Base-by-base conservation (phyloP, 1,139 yeast genomes). In the Candida anutae region DNA sequence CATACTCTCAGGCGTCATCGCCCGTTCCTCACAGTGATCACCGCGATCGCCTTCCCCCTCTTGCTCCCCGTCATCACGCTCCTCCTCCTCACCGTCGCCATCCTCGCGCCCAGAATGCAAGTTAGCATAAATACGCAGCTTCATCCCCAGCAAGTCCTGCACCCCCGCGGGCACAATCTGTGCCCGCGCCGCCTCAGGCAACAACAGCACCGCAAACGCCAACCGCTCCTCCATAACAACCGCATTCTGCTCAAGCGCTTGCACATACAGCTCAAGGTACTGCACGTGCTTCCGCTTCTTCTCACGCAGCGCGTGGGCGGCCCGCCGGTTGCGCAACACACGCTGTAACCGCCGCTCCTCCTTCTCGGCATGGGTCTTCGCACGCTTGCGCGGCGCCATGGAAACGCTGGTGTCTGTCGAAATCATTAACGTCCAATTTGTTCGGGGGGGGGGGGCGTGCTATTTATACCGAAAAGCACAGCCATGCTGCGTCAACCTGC, bases 301-400 rank as follows among this genome's bases (percentile, higher is more conserved):
- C 52, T 90, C 98, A 40, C 98, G 74, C 18, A 95, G 83, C 27
- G 95, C 95, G 53, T 90, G 97, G 25, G 98, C 98, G 15, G 98
- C 97, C 50, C 90, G 81, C 47, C 98, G 75, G 55, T 90, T 90
- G 50, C 98, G 74, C 50, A 90, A 67, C 31, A 90, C 87, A 34
- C 98, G 68, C 58, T 90, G 97, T 29, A 88, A 76, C 30, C 95
- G 73, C 38, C 98, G 79, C 58, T 88, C 96, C 57, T 90, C 97
- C 62, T 88, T 90, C 60, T 90, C 98, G 56, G 88, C 96, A 45
- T 83, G 76, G 23, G 98, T 90, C 64, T 83, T 85, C 8, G 98
- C 98, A 44, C 97, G 74, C 61, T 90, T 90, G 39, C 98, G 74
- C 30, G 97, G 97, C 18, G 97, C n/a, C 28, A 39, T 32, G 22